These are phyloP conservation scores for Clavispora fructus DNA, from an alignment of 805 yeast genomes.

Conservation along the genomic window DNA sequence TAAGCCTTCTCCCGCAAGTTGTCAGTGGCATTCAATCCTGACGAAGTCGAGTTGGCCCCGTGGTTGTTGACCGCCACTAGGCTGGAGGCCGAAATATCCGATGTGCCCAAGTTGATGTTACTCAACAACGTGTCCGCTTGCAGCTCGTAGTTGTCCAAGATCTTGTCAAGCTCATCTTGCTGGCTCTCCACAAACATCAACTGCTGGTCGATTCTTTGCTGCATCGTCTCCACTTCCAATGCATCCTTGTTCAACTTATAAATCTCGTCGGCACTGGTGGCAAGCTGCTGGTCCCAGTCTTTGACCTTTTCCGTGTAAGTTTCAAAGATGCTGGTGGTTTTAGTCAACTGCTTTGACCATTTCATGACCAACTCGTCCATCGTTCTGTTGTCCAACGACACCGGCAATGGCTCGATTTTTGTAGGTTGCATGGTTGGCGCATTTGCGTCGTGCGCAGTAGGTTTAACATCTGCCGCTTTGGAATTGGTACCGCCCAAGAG, in stretches of 20 bases:
- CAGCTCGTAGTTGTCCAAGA: conserved; percentile 76
- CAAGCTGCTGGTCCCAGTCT: conserved; percentile 81
- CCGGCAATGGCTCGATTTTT: conserved; percentile 58
- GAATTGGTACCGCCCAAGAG: conserved; percentile 3
- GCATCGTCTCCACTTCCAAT: conserved; percentile 77
- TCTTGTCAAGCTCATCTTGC: conserved; percentile 82
- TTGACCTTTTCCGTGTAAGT: conserved; percentile 68
- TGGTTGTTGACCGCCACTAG: conserved; percentile 6
- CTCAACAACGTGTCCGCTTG: conserved; percentile 53
- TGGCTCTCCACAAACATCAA: conserved; percentile 82
- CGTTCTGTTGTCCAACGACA: conserved; percentile 83
- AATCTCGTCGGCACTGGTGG: conserved; percentile 81
- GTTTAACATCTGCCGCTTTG: background rate
- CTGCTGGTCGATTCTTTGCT: conserved; percentile 80
- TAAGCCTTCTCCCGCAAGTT: conserved; percentile 88
- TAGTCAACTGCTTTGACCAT: conserved; percentile 85
- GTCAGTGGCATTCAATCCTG: conserved; percentile 54
- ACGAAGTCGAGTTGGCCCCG: background rate
- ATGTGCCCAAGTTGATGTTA: conserved; percentile 28
- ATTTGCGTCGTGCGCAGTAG: conserved; percentile 2
- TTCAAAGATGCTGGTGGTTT: conserved; percentile 69
- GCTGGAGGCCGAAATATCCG: conserved; percentile 6
- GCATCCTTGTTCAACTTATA: conserved; percentile 73
- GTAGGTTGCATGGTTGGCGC: conserved; percentile 41
- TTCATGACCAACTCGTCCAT: conserved; percentile 86